phyloP scores from a whole-genome alignment of 2,329 filamentous ascomycete species.

The Penicillium brevicompactum region DNA sequence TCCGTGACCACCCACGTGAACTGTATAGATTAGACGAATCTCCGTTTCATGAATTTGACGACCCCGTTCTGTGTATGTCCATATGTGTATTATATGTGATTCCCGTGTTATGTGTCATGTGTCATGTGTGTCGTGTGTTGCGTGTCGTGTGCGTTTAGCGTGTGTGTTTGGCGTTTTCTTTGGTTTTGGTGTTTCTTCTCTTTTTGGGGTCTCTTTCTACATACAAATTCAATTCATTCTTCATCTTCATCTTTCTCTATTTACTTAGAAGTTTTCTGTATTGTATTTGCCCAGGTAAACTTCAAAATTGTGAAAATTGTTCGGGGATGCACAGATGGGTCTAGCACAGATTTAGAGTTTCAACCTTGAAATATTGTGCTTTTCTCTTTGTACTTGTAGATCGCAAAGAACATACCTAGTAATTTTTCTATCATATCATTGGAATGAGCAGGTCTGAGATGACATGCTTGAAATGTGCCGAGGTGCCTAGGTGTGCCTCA shows the following conservation, averaged over 20 bases:
- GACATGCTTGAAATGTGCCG: no score
- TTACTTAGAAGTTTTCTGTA: background rate
- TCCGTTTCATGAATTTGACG: constrained; percentile 37
- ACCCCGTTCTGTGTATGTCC: constrained; percentile 22
- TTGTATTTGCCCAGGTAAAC: no score
- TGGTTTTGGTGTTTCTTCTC: constrained; percentile 11
- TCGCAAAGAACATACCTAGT: no score
- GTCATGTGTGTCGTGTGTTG: constrained; percentile 18
- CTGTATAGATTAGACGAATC: constrained; percentile 42
- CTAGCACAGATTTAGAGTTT: no score
- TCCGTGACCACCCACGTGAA: constrained; percentile 29
- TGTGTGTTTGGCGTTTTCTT: constrained; percentile 11
- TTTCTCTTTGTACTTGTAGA: no score
- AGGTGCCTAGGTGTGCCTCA: no score
- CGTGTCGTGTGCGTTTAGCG: constrained; percentile 21
- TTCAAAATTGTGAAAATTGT: background rate
- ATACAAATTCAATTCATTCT: background rate
- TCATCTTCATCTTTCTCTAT: background rate
- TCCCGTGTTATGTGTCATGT: constrained; percentile 25
- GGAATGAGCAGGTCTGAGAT: no score
- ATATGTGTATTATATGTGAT: constrained; percentile 27
- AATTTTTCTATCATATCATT: no score
- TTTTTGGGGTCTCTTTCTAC: constrained; percentile 11
- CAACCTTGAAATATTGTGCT: no score
- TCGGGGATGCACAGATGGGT: no score